Conservation (phyloP, 2,329 filamentous ascomycete genomes). For the Purpureocillium takamizusanense region DNA sequence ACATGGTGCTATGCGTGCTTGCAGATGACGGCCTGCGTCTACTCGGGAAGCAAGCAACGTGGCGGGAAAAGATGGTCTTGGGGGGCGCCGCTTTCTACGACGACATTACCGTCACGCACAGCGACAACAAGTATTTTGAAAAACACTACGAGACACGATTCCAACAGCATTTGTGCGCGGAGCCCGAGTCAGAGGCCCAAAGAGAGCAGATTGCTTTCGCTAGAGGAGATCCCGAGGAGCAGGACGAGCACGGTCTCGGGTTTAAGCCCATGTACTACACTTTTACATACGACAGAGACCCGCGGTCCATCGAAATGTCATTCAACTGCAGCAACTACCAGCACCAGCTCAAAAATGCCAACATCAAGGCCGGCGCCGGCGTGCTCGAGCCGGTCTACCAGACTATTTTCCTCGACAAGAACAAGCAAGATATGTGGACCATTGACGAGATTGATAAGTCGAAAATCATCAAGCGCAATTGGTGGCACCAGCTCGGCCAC, state of each 20-base stretch:
- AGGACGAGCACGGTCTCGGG: conserved; percentile 32
- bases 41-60: conserved; percentile 45
- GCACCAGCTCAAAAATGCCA: conserved; percentile 50
- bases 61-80: conserved; percentile 57
- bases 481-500: conserved; percentile 62
- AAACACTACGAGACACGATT: conserved; percentile 59
- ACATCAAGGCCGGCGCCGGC: conserved; percentile 6
- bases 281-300: conserved; percentile 46
- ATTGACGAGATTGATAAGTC: conserved; percentile 46
- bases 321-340: conserved; percentile 74
- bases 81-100: conserved; percentile 62
- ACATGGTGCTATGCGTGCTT: conserved; percentile 56
- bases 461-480: conserved; percentile 54
- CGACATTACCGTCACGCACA: conserved; percentile 64
- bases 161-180: conserved; percentile 38
- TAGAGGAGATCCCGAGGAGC: conserved; percentile 30
- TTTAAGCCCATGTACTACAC: conserved; percentile 60
- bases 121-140: conserved; percentile 55
- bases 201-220: conserved; percentile 29
- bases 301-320: conserved; percentile 56
- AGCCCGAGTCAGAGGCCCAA: conserved; percentile 31
- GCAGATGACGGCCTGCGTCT: conserved; percentile 57
- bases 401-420: conserved; percentile 56
- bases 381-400: conserved; percentile 58
- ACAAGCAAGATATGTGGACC: conserved; percentile 47